Evolutionary conservation across 129 eudicot species (phyloP), one percentile per base, ranked within the genome.

Genomic region (Escallonia rubra): DNA sequence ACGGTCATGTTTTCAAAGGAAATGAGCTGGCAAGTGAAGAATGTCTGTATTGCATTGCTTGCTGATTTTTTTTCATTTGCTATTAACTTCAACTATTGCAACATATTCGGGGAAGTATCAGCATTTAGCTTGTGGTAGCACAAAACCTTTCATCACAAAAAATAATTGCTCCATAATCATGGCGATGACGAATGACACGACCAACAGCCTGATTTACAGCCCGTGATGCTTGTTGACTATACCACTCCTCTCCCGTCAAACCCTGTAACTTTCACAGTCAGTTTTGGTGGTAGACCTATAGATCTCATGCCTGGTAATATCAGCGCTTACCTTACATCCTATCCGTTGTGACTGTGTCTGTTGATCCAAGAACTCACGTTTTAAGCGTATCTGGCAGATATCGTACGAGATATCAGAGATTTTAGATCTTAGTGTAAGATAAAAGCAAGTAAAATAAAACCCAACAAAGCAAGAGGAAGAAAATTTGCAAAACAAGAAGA

Each of bases 171-270:
- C 98, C 98, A 49, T 89, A 86, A 84, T 93, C 98, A 86, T 89
- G 88, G 45, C 85, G 90, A 76, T 93, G 98, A 62, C 98, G 96
- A 72, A 93, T 89, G 72, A 93, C 98, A 67, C 98, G 92, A 47
- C 98, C 98, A 74, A 93, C 92, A 66, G 98, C 98, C 90, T 93
- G 98, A 72, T 93, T 93, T 60, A 93, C 95, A 74, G 96, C 98
- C 39, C 98, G 86, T 48, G 96, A 82, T 43, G 98, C 95, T 81
- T 93, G 96, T 73, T 93, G 98, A 64, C 79, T 81, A 74, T 93
- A 93, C 98, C 98, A 93, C 69, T 86, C 95, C 70, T 89, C 98
- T 66, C 98, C 98, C 10, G 90, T 86, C 57, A 93, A 76, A 76
- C 57, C 82, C 95, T 89, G 78, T 23, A 62, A 78, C 34, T 41